Conservation (phyloP, 495 filamentous ascomycete species). For the Penicillium bialowiezense region DNA sequence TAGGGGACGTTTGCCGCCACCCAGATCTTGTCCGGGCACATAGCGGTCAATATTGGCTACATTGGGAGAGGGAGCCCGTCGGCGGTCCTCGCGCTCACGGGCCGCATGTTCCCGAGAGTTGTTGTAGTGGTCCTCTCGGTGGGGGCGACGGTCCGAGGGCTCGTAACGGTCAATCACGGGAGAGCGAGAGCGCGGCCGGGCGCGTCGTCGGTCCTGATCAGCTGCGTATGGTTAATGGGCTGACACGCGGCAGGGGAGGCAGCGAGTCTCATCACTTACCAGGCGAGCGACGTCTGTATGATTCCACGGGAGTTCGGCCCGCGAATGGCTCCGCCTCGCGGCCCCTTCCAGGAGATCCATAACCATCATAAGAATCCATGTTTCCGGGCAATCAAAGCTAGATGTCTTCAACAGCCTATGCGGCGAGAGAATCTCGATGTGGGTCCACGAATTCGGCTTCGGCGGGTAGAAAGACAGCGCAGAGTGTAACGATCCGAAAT, state of each 20-base stretch:
- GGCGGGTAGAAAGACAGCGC: neutral
- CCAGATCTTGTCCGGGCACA: slow-evolving; percentile 76
- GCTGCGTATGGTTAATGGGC: neutral
- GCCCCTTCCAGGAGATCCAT: slow-evolving; percentile 37
- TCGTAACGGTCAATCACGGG: slow-evolving; percentile 74
- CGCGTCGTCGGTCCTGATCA: slow-evolving; percentile 48
- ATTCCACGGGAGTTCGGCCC: slow-evolving; percentile 31
- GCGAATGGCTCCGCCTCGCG: slow-evolving; percentile 39
- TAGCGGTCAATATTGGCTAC: slow-evolving; percentile 90
- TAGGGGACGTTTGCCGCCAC: slow-evolving; percentile 51
- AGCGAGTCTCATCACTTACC: slow-evolving; percentile 41
- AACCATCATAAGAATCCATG: slow-evolving; percentile 47
- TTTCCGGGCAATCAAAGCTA: neutral
- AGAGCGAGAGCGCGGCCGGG: slow-evolving; percentile 65
- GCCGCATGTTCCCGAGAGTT: slow-evolving; percentile 62
- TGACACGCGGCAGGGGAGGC: no score
- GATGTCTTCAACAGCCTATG: slow-evolving; percentile 6
- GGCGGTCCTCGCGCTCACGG: slow-evolving; percentile 67
- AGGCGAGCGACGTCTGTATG: slow-evolving; percentile 51
- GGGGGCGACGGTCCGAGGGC: slow-evolving; percentile 53
- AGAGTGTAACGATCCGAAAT: slow-evolving; percentile 4
- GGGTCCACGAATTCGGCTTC: neutral
- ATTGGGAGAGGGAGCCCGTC: slow-evolving; percentile 58
- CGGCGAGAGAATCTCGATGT: neutral
- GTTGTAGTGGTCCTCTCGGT: slow-evolving; percentile 49